Conservation (phyloP, 208 protist species). For the Borovskyia barvae region DNA sequence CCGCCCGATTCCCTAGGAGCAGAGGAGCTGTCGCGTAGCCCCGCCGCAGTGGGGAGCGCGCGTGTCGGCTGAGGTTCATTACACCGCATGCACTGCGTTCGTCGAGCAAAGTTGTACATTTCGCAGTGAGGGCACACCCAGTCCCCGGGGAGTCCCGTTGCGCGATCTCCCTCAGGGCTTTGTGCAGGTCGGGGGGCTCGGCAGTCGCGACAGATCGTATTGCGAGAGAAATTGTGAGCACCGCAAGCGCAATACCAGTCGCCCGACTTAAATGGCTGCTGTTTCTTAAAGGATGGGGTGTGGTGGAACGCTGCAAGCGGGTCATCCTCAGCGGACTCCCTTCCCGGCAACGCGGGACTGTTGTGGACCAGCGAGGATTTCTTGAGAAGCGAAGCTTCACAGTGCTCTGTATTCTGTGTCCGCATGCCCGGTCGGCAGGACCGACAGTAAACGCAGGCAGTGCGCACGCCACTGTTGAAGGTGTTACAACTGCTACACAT, state of each 20-base stretch:
- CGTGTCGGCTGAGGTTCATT: not conserved
- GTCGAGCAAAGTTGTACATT: conserved; percentile 32
- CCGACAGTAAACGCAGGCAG: conserved; percentile 15
- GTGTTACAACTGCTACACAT: conserved; percentile 26
- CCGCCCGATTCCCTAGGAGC: not conserved
- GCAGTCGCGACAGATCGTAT: conserved; percentile 40
- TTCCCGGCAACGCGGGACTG: no score
- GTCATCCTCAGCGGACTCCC: no score
- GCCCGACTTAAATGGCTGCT: conserved; percentile 22
- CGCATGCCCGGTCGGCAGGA: no score
- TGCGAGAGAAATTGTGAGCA: conserved; percentile 66
- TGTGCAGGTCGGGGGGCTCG: not conserved
- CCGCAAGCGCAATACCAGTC: conserved; percentile 81
- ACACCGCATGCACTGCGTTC: conserved; percentile 31
- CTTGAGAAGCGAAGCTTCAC: no score
- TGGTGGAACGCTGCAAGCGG: not conserved
- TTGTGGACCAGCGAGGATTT: no score
- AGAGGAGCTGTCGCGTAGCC: not conserved
- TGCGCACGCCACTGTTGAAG: conserved; percentile 15
- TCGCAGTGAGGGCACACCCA: conserved; percentile 28
- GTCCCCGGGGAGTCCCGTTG: conserved; percentile 3
- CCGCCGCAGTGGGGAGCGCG: not conserved
- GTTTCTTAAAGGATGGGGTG: not conserved
- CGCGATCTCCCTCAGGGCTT: not conserved
- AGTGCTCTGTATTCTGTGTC: not conserved